These are phyloP conservation scores for Solanum hybrid DNA, from an alignment of 305 asterid genomes.

Conservation along the genomic window DNA sequence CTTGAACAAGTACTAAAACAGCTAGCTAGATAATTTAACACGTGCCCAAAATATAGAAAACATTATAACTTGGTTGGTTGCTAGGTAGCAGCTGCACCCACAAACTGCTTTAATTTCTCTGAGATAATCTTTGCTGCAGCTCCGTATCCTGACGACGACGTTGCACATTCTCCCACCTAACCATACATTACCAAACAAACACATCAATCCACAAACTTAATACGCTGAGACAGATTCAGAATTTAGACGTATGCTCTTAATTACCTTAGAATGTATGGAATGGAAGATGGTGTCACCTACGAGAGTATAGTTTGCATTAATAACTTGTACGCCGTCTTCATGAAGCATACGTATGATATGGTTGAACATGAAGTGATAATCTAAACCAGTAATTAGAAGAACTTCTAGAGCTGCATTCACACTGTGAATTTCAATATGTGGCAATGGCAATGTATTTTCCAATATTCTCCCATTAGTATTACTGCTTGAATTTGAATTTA, in stretches of 20 bases:
- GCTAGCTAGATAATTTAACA: not conserved
- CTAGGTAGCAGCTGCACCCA: not conserved
- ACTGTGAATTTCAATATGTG: constrained; percentile 38
- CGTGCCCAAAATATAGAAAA: not conserved
- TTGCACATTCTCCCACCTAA: not conserved
- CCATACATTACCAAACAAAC: not conserved
- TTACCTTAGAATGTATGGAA: constrained; percentile 56
- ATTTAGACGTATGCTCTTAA: not conserved
- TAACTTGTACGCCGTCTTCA: constrained; percentile 56
- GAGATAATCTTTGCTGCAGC: not conserved
- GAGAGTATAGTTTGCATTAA: constrained; percentile 34
- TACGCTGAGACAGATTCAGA: not conserved
- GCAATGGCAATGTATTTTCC: constrained; percentile 10
- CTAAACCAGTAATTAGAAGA: constrained; percentile 30
- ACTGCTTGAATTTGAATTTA: not conserved
- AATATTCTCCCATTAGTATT: not conserved
- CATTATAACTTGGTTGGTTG: not conserved
- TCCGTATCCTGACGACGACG: not conserved
- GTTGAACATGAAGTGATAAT: constrained; percentile 38
- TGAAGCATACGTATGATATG: constrained; percentile 41
- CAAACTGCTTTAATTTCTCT: not conserved
- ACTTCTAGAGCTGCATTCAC: constrained; percentile 41
- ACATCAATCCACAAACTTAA: not conserved
- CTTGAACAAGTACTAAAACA: not conserved
- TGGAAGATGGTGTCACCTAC: constrained; percentile 33